Evolutionary conservation across 345 rosid genomes (phyloP).

Genomic region (Alliaria petiolata): DNA sequence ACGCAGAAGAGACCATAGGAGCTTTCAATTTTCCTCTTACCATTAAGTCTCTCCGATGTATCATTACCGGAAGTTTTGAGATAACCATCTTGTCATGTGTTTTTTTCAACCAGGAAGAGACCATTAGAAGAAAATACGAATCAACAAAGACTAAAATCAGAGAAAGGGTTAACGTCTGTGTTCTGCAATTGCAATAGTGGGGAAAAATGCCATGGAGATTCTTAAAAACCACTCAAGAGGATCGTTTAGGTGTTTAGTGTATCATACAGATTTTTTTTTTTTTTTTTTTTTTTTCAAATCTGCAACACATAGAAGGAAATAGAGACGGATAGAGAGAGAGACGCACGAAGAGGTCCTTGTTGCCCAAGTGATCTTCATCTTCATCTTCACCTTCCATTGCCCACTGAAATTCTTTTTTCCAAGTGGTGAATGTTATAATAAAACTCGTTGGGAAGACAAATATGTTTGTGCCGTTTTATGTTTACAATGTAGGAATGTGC

Average conservation of each 20-base stretch:
- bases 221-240: neutral
- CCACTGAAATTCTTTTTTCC: too few relatives aligned
- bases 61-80: neutral
- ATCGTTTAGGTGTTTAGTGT: too few relatives aligned
- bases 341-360: neutral
- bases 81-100: neutral
- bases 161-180: too few relatives aligned
- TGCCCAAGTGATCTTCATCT: neutral
- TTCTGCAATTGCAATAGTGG: neutral
- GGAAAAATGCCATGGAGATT: neutral
- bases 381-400: neutral
- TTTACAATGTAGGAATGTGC: neutral
- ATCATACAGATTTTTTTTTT: too few relatives aligned
- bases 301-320: neutral
- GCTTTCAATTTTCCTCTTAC: constrained; percentile 26
- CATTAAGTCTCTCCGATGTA: constrained; percentile 1
- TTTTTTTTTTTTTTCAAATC: neutral
- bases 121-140: neutral
- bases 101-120: neutral
- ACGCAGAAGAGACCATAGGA: constrained; percentile 8
- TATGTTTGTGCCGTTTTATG: neutral
- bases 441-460: too few relatives aligned
- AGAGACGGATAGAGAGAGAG: neutral
- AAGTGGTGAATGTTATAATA: too few relatives aligned
- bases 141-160: neutral